Conservation (phyloP, 495 filamentous ascomycete species). For the Aspergillus asperescens region DNA sequence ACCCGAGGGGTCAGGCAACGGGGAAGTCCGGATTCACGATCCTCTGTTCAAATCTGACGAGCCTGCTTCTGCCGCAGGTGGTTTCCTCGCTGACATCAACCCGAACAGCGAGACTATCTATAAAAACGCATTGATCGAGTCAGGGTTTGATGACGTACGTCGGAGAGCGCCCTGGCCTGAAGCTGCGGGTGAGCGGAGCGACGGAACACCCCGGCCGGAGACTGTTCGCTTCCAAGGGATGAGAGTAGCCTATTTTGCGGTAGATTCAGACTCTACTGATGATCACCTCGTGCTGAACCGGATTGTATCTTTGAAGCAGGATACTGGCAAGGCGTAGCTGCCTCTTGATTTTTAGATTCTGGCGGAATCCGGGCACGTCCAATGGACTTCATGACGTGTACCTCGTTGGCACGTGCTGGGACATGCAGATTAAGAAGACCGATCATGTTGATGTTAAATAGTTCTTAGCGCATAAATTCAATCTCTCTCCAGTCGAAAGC, state of each 20-base stretch:
- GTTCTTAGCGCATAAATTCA: slow-evolving; percentile 1
- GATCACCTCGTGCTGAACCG: slow-evolving; percentile 81
- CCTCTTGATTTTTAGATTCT: neutral
- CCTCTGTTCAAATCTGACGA: slow-evolving; percentile 81
- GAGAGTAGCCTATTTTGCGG: slow-evolving; percentile 77
- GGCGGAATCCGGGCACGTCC: neutral
- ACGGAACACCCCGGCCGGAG: slow-evolving; percentile 52
- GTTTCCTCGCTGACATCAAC: slow-evolving; percentile 80
- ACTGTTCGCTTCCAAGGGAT: slow-evolving; percentile 88
- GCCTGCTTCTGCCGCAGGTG: slow-evolving; percentile 63
- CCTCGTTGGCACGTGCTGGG: neutral
- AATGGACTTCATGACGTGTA: neutral
- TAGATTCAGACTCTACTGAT: slow-evolving; percentile 75
- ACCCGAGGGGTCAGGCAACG: slow-evolving; percentile 58
- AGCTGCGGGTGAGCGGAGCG: slow-evolving; percentile 57
- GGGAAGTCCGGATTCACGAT: slow-evolving; percentile 78
- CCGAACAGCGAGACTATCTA: slow-evolving; percentile 76
- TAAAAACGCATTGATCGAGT: slow-evolving; percentile 74
- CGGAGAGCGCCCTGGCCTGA: slow-evolving; percentile 77
- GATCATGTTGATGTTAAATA: slow-evolving; percentile 2
- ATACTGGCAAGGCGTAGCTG: slow-evolving; percentile 29
- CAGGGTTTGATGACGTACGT: slow-evolving; percentile 74
- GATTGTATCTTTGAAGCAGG: slow-evolving; percentile 91
- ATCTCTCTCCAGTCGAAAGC: neutral
- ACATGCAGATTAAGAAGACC: neutral